phyloP scores from a whole-genome alignment of 305 asterid species.

The Nicotiana rustica region DNA sequence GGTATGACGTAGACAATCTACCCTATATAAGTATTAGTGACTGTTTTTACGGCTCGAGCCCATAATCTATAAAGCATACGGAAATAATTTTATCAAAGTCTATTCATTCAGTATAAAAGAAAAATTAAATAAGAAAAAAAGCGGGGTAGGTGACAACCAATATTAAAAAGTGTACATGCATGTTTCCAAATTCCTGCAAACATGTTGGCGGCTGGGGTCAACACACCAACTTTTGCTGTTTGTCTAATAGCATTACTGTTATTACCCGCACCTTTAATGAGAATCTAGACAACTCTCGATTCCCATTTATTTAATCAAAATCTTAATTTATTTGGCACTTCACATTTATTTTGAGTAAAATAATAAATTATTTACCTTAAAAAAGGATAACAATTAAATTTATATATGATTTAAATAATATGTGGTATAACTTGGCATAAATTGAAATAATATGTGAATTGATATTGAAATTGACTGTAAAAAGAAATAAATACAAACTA shows the following conservation, averaged over 20 bases:
- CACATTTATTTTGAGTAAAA: neutral
- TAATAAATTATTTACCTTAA: too few species aligned
- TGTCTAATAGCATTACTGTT: neutral
- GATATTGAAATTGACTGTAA: too few species aligned
- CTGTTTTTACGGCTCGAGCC: too few species aligned
- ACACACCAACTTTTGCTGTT: slow-evolving; percentile 17
- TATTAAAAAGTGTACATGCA: slow-evolving; percentile 10
- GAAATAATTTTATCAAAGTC: too few species aligned
- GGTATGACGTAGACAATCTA: too few species aligned
- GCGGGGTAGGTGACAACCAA: neutral
- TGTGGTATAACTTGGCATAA: too few species aligned
- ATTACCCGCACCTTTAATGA: neutral
- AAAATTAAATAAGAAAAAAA: neutral
- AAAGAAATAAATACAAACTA: too few species aligned
- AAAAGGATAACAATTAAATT: too few species aligned
- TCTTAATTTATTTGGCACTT: neutral
- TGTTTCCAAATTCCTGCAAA: slow-evolving; percentile 18
- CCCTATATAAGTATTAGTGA: too few species aligned
- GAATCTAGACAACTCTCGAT: neutral
- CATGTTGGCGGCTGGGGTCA: slow-evolving; percentile 17
- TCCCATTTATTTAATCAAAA: neutral
- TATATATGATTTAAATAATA: too few species aligned
- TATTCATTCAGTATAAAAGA: neutral
- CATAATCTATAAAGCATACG: too few species aligned
- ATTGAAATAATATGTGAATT: too few species aligned